Conservation (phyloP, 1,284 basidiomycete species). For the Ceratobasidium sp. region DNA sequence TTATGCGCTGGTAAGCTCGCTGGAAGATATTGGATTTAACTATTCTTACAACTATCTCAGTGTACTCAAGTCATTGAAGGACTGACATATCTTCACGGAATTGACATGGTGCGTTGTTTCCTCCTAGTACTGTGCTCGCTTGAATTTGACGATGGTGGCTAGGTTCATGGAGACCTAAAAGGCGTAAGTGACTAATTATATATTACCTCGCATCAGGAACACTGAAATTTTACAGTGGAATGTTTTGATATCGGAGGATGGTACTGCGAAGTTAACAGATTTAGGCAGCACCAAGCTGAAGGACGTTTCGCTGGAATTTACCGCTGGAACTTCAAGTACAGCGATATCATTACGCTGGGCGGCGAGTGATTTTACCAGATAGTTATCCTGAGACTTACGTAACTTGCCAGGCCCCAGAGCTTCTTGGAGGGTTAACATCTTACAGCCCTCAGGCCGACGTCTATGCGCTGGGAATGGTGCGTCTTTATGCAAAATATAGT, state of each 20-base stretch:
- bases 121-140: no score
- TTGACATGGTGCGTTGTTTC: neutral
- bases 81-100: conserved; percentile 4
- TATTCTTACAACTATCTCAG: neutral
- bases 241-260: neutral
- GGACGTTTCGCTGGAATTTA: neutral
- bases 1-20: neutral
- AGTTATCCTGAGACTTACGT: neutral
- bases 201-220: neutral
- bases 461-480: conserved; percentile 6
- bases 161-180: conserved; percentile 24
- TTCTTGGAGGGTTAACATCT: neutral
- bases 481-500: no score
- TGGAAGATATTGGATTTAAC: no score
- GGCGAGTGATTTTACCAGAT: neutral
- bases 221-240: neutral
- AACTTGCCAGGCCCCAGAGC: neutral
- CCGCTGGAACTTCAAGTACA: neutral
- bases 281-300: conserved; percentile 6
- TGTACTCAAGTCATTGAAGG: conserved; percentile 3
- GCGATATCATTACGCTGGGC: conserved; percentile 8
- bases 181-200: neutral
- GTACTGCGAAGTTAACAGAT: conserved; percentile 5
- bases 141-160: no score
- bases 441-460: conserved; percentile 5